Base-by-base conservation (phyloP, 2,329 filamentous ascomycete species). In the Talaromyces piceae region DNA sequence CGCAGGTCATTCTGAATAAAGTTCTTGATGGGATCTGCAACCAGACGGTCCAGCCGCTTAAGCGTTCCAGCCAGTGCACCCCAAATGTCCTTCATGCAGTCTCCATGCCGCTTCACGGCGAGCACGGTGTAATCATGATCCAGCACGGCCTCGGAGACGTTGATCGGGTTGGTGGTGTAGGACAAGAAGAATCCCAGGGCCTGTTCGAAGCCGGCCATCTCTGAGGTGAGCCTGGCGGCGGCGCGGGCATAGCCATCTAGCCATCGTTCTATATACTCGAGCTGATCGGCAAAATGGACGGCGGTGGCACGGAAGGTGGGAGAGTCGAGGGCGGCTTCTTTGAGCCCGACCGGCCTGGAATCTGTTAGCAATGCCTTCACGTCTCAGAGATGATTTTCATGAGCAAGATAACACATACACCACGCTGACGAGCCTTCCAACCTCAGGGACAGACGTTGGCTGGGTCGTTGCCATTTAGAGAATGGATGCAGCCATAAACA, bases 81-180 rank as follows among this genome's bases (percentile, higher is more conserved):
- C 90, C 90, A 96, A 75, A 89, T 91, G 64, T 95, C 91, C 61
- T 85, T 84, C 50, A 89, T 85, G 4, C 88, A 88, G 58, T 98
- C 91, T 16, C 85, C 86, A 64, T 91, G 87, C 51, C 87, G 81
- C 68, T 87, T 88, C 67, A 97, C 80, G 13, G 91, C 90, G 55
- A 95, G 76, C 45, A 95, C 77, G 0, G 91, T 93, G 68, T 97
- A 97, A 71, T 98, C 93, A 71, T 95, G 90, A 66, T 98, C 93
- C 63, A 98, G 77, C 49, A 91, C 80, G 49, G 87, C 86, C 68
- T 96, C 91, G 54, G 87, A 88, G 51, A 90, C 77, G 50, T 83
- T 80, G 20, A 80, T 69, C 4, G 87, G 84, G 23, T 88, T 88
- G n/a, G 84, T 79, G 26, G 88, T 84, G 58, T 87, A 84, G 54